Conservation (phyloP, 2,329 filamentous ascomycete genomes). For the Sporothrix globosa region DNA sequence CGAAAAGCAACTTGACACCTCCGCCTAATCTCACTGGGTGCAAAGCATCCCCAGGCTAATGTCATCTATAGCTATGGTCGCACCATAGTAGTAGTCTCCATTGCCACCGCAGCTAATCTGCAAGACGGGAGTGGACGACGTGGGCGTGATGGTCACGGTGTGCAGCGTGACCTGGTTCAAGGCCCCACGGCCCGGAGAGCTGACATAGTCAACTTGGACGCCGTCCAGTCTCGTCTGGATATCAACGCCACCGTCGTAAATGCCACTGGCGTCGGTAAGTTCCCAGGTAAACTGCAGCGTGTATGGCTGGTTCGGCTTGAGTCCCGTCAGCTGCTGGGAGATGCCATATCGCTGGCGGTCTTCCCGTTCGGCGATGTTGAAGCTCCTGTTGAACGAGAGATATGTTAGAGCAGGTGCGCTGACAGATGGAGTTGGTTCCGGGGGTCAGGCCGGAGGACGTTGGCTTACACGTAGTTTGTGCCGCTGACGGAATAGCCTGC, state of each 20-base stretch:
- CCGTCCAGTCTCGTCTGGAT: not conserved
- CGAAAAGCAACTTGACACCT: not conserved
- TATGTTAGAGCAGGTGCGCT: not conserved
- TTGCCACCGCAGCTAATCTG: not conserved
- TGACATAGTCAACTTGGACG: not conserved
- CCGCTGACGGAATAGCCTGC: not conserved
- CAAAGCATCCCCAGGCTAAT: not conserved
- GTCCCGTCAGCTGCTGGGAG: constrained; percentile 5
- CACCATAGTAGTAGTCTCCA: constrained; percentile 4
- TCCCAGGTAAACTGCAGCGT: constrained; percentile 9
- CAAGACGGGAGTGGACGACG: not conserved
- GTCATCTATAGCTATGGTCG: not conserved
- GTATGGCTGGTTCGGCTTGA: constrained; percentile 7
- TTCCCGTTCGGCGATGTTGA: not conserved
- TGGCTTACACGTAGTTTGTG: constrained; percentile 11
- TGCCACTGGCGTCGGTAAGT: not conserved
- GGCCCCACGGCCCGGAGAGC: too few species aligned
- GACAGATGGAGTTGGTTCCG: not conserved
- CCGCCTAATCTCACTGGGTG: not conserved
- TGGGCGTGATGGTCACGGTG: constrained; percentile 18
- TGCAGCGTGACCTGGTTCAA: not conserved
- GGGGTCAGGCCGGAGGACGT: not conserved
- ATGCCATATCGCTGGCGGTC: not conserved
- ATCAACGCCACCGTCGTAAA: constrained; percentile 7
- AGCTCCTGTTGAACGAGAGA: not conserved